phyloP scores from a whole-genome alignment of 192 early-diverging fungal species.

The Obelidium mucronatum region DNA sequence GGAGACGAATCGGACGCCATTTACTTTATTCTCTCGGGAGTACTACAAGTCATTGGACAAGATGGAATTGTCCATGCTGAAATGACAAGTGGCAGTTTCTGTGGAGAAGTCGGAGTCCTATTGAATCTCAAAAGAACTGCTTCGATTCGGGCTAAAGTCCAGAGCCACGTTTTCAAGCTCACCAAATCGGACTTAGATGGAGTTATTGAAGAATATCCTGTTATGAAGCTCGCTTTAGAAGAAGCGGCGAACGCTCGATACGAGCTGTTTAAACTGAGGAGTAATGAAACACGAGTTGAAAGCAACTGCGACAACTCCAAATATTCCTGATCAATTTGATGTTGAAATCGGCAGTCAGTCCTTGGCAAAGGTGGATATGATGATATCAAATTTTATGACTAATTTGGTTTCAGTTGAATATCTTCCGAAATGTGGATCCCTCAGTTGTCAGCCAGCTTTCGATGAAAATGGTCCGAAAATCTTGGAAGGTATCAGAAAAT shows the following conservation, averaged over 20 bases:
- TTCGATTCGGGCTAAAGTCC: constrained; percentile 52
- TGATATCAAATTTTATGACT: neutral
- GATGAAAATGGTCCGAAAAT: constrained; percentile 45
- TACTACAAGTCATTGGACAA: constrained; percentile 50
- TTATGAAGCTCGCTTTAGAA: constrained; percentile 46
- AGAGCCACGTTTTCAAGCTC: constrained; percentile 55
- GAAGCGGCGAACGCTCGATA: constrained; percentile 51
- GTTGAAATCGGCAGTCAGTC: constrained; percentile 53
- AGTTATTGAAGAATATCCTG: constrained; percentile 46
- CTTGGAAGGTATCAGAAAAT: constrained; percentile 38
- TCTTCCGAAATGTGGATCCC: constrained; percentile 48
- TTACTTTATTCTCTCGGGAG: constrained; percentile 56
- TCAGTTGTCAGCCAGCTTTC: constrained; percentile 47
- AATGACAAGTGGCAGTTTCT: constrained; percentile 50
- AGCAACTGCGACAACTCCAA: neutral
- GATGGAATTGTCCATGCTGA: constrained; percentile 54
- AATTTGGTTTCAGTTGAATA: constrained; percentile 31
- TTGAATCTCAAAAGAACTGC: constrained; percentile 56
- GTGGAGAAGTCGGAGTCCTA: constrained; percentile 63
- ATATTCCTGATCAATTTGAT: constrained; percentile 48
- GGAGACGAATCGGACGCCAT: constrained; percentile 54
- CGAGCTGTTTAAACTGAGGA: constrained; percentile 36
- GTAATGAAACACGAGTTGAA: neutral
- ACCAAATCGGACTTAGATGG: constrained; percentile 43
- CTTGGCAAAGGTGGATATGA: constrained; percentile 42